Evolutionary conservation across 192 early-diverging fungal species (phyloP), one percentile per base, ranked within the genome.

Genomic region (Coemansia sp.): DNA sequence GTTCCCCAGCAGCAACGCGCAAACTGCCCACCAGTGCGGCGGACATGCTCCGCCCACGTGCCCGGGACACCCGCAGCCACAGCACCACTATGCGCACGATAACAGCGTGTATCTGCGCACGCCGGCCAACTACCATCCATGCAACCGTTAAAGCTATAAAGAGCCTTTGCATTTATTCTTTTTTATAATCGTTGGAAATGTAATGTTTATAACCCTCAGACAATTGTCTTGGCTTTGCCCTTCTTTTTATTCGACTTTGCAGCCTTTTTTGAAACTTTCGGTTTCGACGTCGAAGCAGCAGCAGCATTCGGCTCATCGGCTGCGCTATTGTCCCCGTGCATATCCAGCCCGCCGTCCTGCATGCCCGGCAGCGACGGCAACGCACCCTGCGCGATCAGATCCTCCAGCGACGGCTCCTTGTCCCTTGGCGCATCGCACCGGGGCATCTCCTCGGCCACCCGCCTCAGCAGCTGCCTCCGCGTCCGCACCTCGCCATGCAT

Each of bases 401-500:
- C 77, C 60, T 73, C 55, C 60, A 80, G 16, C 18, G 59, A 55
- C 3, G 77, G 71, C 44, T 80, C 77, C 62, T 56, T 73, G 22
- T 80, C 77, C 19, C 77, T 62, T 8, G 58, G 63, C 30, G 52
- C 60, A 30, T 62, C 43, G 0, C 69, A 60, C 25, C 16, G 21
- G 3, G 63, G 35, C 66, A 80, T 63, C 28, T 56, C 33, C 16
- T 38, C 48, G 0, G 67, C 77, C 4, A 80, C 77, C 25, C 33
- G 22, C 1, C 21, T 18, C 47, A 75, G 35, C 31, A 71, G 54
- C 27, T 67, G 59, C 77, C 83, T 87, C 75, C 87, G 73, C 10
- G 81, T 73, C 5, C 51, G 72, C 31, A 88, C 82, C 12, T 76
- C 73, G 1, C 55, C 48, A 16, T 77, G 71, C 23, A 81, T 64